Conservation (phyloP, 441 rosid species). For the Adansonia gregorii region DNA sequence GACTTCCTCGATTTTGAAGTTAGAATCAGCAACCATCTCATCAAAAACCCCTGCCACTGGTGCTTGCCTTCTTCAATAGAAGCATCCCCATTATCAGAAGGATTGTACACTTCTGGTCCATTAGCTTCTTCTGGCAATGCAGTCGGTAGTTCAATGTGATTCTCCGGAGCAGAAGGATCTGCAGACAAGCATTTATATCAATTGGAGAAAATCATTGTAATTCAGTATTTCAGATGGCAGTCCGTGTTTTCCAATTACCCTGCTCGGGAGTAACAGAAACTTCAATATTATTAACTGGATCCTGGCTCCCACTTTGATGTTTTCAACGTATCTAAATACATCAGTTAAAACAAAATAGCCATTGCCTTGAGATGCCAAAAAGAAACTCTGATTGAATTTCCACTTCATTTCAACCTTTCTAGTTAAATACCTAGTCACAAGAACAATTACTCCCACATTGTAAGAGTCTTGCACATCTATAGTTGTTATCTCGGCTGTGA, state of each 20-base stretch:
- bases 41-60: slow-evolving; percentile 53
- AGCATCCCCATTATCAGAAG: slow-evolving; percentile 58
- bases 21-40: slow-evolving; percentile 46
- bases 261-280: slow-evolving; percentile 39
- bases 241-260: slow-evolving; percentile 44
- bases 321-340: slow-evolving; percentile 63
- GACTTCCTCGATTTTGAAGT: slow-evolving; percentile 52
- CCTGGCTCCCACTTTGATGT: slow-evolving; percentile 31
- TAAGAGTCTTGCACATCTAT: slow-evolving; percentile 45
- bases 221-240: slow-evolving; percentile 10
- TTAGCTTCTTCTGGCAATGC: slow-evolving; percentile 41
- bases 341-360: slow-evolving; percentile 93
- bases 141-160: slow-evolving; percentile 38
- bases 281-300: slow-evolving; percentile 33
- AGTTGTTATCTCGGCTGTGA: slow-evolving; percentile 57
- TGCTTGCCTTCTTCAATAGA: slow-evolving; percentile 55
- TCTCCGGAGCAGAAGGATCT: slow-evolving; percentile 42
- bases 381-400: slow-evolving; percentile 83
- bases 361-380: slow-evolving; percentile 89
- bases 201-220: neutral
- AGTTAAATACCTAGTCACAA: slow-evolving; percentile 77
- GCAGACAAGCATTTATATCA: slow-evolving; percentile 25
- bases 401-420: slow-evolving; percentile 45
- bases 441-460: slow-evolving; percentile 68
- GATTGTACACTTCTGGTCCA: slow-evolving; percentile 47